These are phyloP conservation scores for Candida germanica DNA, from an alignment of 805 yeast species.

Conservation along the genomic window DNA sequence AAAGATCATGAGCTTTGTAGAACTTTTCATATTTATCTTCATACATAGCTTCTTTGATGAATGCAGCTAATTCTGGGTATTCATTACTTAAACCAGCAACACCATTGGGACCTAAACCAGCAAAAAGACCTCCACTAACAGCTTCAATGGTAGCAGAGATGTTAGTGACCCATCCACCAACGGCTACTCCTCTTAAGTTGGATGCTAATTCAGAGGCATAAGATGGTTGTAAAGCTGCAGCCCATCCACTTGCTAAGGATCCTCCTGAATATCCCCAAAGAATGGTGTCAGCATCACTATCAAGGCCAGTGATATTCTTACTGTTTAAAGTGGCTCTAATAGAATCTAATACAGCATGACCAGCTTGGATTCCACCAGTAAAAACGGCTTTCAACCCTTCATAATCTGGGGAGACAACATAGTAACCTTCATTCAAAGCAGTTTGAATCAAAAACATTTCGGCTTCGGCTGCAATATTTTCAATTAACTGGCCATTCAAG, in stretches of 20 bases:
- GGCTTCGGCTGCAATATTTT: slow-evolving; percentile 12
- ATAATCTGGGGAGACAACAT: slow-evolving; percentile 32
- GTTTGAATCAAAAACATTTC: slow-evolving; percentile 17
- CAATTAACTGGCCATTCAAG: slow-evolving; percentile 12
- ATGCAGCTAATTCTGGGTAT: slow-evolving; percentile 20
- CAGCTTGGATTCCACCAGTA: slow-evolving; percentile 31
- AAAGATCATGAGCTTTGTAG: slow-evolving; percentile 7
- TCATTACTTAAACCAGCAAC: slow-evolving; percentile 29
- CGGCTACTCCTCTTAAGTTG: slow-evolving; percentile 27
- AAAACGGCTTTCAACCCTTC: slow-evolving; percentile 33
- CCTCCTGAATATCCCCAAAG: slow-evolving; percentile 43
- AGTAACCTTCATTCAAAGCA: slow-evolving; percentile 28
- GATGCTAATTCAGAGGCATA: slow-evolving; percentile 33
- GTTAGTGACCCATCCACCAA: slow-evolving; percentile 37
- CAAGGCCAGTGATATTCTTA: slow-evolving; percentile 17
- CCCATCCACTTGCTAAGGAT: slow-evolving; percentile 37
- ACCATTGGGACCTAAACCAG: slow-evolving; percentile 30
- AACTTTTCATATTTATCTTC: slow-evolving; percentile 8
- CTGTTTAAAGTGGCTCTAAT: slow-evolving; percentile 24
- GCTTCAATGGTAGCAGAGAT: slow-evolving; percentile 25
- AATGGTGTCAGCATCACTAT: slow-evolving; percentile 17
- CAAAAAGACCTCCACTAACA: slow-evolving; percentile 23
- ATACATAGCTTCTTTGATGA: slow-evolving; percentile 6
- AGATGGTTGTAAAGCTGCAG: slow-evolving; percentile 31
- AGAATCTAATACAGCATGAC: slow-evolving; percentile 28